Evolutionary conservation across 306 rosid genomes (phyloP).

Genomic region (Carpinus viminea): DNA sequence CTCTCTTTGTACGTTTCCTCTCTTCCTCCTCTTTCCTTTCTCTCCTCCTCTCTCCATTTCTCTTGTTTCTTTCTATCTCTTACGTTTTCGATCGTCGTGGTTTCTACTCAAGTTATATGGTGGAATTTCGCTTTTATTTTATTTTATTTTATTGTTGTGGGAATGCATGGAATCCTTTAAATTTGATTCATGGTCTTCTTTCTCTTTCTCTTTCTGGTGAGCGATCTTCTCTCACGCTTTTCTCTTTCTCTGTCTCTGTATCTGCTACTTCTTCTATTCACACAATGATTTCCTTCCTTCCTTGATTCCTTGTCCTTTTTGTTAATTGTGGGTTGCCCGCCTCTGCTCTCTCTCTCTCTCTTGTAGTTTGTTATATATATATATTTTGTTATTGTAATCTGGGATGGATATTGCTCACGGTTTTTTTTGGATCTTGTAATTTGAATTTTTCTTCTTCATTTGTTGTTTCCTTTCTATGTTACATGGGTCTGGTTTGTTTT

Average conservation of each 20-base stretch:
- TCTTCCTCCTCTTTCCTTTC: neutral
- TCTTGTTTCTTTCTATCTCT: neutral
- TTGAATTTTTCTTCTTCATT: constrained; percentile 19
- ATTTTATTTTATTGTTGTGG: neutral
- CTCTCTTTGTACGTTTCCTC: neutral
- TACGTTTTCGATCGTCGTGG: constrained; percentile 15
- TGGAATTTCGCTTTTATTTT: neutral
- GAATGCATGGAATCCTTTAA: constrained; percentile 2
- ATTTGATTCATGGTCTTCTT: neutral
- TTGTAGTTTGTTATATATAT: neutral
- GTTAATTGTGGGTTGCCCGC: neutral
- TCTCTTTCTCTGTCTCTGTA: neutral
- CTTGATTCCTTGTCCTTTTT: no score
- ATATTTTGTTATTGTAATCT: constrained; percentile 7
- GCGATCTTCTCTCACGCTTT: neutral
- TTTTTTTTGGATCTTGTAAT: constrained; percentile 49
- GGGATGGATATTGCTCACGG: constrained; percentile 11
- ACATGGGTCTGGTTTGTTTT: constrained; percentile 10
- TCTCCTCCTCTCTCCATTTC: no score
- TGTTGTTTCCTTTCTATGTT: neutral
- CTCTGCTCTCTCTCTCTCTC: neutral
- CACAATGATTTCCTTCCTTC: neutral
- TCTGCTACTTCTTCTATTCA: neutral
- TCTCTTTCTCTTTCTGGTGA: neutral
- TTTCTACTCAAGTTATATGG: constrained; percentile 18